These are phyloP conservation scores for Fusarium piperis DNA, from an alignment of 2,329 filamentous ascomycete species.

Conservation along the genomic window DNA sequence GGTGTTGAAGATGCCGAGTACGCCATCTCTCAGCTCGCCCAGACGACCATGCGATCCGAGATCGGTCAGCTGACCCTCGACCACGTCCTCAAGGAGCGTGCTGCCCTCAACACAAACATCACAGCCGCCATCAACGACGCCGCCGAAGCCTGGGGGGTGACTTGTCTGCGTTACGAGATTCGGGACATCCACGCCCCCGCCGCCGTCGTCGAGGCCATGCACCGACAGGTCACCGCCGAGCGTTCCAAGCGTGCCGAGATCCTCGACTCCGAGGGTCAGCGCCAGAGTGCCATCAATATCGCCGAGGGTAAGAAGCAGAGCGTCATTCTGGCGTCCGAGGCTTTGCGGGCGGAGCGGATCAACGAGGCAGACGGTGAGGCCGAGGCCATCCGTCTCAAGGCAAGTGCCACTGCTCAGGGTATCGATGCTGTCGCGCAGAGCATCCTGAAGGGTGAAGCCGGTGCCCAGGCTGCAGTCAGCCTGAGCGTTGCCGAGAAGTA, in stretches of 20 bases:
- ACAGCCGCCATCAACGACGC: conserved; percentile 99
- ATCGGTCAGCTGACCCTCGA: conserved; percentile 97
- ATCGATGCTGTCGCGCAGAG: conserved; percentile 85
- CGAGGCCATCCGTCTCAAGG: conserved; percentile 89
- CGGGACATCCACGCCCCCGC: conserved; percentile 96
- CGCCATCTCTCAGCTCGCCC: conserved; percentile 95
- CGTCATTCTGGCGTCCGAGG: conserved; percentile 95
- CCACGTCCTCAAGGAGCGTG: conserved; percentile 96
- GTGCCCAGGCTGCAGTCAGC: conserved; percentile 85
- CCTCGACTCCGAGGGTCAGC: conserved; percentile 94
- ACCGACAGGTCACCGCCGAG: conserved; percentile 96
- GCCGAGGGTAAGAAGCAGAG: conserved; percentile 97
- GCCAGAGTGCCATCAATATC: conserved; percentile 98
- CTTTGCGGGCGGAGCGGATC: conserved; percentile 88
- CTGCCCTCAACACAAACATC: conserved; percentile 96
- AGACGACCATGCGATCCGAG: conserved; percentile 98
- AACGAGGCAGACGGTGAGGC: conserved; percentile 93
- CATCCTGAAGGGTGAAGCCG: conserved; percentile 76
- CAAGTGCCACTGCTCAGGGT: conserved; percentile 84
- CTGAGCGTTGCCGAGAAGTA: conserved; percentile 96
- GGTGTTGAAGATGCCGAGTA: conserved; percentile 99
- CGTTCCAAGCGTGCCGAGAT: conserved; percentile 98
- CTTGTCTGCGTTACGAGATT: conserved; percentile 97
- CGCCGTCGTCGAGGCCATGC: conserved; percentile 96
- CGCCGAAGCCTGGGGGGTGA: conserved; percentile 95